Percentiles rank a stretch among this genome's conserved stretches.
These are phyloP conservation scores for Amoeboaphelidium protococcarum DNA, from an alignment of 371 early-diverging fungal genomes.

Conservation along the genomic window DNA sequence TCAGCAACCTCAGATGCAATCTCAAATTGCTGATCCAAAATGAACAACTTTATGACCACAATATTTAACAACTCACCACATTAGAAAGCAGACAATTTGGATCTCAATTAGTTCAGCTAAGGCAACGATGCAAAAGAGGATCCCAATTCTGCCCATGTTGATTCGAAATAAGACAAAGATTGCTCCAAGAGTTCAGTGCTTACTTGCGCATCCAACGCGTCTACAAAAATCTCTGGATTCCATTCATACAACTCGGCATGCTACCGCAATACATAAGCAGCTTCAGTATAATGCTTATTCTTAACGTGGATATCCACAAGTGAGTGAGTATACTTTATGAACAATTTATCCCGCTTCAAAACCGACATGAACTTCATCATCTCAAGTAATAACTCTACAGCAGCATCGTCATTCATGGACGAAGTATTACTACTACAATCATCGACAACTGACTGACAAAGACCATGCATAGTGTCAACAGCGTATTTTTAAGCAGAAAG, in stretches of 20 bases:
- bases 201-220: slow-evolving; percentile 21
- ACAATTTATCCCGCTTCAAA: slow-evolving; percentile 16
- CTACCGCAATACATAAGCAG: slow-evolving; percentile 32
- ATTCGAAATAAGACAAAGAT: background rate
- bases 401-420: no score
- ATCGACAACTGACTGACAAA: no score
- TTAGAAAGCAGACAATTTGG: background rate
- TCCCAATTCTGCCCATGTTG: no score
- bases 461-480: no score
- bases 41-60: slow-evolving; percentile 30
- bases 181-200: background rate
- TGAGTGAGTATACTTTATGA: slow-evolving; percentile 39
- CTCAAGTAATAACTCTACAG: background rate
- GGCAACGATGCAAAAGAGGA: no score
- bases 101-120: no score
- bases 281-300: slow-evolving; percentile 31
- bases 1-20: slow-evolving; percentile 28
- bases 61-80: slow-evolving; percentile 18
- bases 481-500: no score
- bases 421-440: no score
- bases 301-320: slow-evolving; percentile 28
- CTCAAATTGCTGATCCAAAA: slow-evolving; percentile 40
- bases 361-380: background rate
- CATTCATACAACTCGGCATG: slow-evolving; percentile 39
- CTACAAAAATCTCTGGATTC: slow-evolving; percentile 19